Conservation (phyloP, 1,284 basidiomycete genomes). For the Mycena citricolor region DNA sequence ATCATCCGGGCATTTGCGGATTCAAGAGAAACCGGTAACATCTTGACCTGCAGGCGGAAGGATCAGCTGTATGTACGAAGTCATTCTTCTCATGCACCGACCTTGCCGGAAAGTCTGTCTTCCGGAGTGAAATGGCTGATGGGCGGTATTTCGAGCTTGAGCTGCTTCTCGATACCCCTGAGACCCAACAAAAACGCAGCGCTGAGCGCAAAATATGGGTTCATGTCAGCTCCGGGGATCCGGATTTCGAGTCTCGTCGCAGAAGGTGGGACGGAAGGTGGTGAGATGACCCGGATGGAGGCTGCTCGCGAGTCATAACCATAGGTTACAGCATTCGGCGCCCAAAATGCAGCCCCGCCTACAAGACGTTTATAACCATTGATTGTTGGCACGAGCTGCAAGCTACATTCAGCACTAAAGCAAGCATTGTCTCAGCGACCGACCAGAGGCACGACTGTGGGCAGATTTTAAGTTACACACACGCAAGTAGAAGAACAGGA, state of each 20-base stretch:
- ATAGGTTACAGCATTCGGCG: slow-evolving; percentile 89
- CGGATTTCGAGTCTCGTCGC: slow-evolving; percentile 90
- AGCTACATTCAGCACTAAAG: not conserved
- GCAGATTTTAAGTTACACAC: no score
- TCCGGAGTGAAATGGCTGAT: slow-evolving; percentile 59
- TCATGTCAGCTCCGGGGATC: slow-evolving; percentile 96
- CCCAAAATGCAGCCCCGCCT: slow-evolving; percentile 95
- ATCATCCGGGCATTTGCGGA: slow-evolving; percentile 81
- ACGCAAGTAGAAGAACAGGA: not conserved
- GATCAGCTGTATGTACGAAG: slow-evolving; percentile 7
- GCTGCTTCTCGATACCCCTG: slow-evolving; percentile 81
- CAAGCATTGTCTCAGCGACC: no score
- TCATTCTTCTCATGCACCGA: slow-evolving; percentile 33
- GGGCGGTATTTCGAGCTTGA: slow-evolving; percentile 71
- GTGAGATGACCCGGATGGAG: slow-evolving; percentile 87
- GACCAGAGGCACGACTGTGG: slow-evolving; percentile 63
- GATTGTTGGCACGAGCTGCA: slow-evolving; percentile 85
- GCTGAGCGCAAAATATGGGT: slow-evolving; percentile 85
- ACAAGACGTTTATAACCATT: slow-evolving; percentile 98
- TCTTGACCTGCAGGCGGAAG: slow-evolving; percentile 49
- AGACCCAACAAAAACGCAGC: slow-evolving; percentile 87
- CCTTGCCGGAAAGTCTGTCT: slow-evolving; percentile 58
- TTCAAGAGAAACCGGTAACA: slow-evolving; percentile 79
- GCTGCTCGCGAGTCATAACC: slow-evolving; percentile 94
- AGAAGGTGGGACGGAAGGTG: slow-evolving; percentile 77